Conservation (phyloP, 23 red algal species). For the Chondrus crispus region DNA sequence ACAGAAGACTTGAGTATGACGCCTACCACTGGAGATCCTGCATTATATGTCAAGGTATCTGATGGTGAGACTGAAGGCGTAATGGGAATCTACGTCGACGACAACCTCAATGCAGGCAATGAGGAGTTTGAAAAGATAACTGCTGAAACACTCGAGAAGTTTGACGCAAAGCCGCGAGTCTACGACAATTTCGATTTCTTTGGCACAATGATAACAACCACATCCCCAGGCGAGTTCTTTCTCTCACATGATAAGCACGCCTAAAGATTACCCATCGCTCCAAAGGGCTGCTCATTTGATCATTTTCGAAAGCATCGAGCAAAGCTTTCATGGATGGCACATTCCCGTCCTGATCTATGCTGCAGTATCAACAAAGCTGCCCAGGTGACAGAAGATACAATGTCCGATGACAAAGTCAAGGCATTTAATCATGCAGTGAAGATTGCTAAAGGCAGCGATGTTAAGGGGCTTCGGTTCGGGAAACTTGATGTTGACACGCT, state of each 20-base stretch:
- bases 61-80: neutral
- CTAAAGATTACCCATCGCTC: neutral
- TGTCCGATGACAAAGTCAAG: neutral
- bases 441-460: neutral
- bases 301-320: neutral
- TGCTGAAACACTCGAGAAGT: neutral
- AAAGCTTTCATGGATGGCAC: neutral
- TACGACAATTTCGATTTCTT: slow-evolving; percentile 31
- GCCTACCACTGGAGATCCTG: neutral
- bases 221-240: neutral
- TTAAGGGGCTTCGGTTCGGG: neutral
- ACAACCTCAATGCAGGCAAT: neutral
- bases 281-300: neutral
- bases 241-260: neutral
- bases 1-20: neutral
- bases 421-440: slow-evolving; percentile 15
- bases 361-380: neutral
- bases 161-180: slow-evolving; percentile 18
- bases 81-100: slow-evolving; percentile 9
- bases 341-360: neutral
- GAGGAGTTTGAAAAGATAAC: neutral
- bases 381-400: neutral
- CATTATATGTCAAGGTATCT: neutral
- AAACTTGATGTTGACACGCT: neutral
- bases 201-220: neutral